These are phyloP conservation scores for Plasmodium malariae DNA, from an alignment of 169 alveolate species.

Conservation along the genomic window DNA sequence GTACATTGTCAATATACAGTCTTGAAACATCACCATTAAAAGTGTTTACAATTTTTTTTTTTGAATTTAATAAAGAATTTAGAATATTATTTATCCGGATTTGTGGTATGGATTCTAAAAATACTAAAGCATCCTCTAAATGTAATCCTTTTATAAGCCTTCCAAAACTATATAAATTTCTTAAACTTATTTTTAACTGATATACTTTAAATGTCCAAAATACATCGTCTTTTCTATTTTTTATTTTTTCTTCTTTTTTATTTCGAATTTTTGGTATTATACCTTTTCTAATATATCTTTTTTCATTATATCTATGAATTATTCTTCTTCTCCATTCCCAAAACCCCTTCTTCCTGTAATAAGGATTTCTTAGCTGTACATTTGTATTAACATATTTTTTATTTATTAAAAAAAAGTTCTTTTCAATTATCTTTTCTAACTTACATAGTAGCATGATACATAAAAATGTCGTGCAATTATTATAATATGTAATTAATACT, in stretches of 20 bases:
- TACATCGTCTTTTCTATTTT: conserved; percentile 71
- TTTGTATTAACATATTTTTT: conserved; percentile 77
- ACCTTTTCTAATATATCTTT: conserved; percentile 80
- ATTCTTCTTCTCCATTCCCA: conserved; percentile 88
- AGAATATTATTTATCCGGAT: conserved; percentile 81
- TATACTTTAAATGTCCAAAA: conserved; percentile 85
- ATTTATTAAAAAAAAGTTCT: conserved; percentile 9
- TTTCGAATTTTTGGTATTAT: conserved; percentile 82
- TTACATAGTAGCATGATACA: conserved; percentile 21
- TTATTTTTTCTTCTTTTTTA: conserved; percentile 80
- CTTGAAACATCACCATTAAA: conserved; percentile 88
- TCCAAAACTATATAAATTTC: conserved; percentile 80
- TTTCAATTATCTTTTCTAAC: background rate
- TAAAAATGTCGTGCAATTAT: background rate
- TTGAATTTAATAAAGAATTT: conserved; percentile 82
- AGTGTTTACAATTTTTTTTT: conserved; percentile 82
- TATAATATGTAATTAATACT: background rate
- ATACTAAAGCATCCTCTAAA: conserved; percentile 87
- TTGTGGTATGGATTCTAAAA: conserved; percentile 85
- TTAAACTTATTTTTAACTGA: conserved; percentile 84
- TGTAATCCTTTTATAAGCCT: conserved; percentile 81
- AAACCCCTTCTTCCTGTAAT: conserved; percentile 86
- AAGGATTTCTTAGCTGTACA: conserved; percentile 84
- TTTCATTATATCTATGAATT: conserved; percentile 78
- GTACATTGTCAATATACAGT: conserved; percentile 80